Evolutionary conservation across 192 early-diverging fungal species (phyloP).

Genomic region (Linnemannia schmuckeri): DNA sequence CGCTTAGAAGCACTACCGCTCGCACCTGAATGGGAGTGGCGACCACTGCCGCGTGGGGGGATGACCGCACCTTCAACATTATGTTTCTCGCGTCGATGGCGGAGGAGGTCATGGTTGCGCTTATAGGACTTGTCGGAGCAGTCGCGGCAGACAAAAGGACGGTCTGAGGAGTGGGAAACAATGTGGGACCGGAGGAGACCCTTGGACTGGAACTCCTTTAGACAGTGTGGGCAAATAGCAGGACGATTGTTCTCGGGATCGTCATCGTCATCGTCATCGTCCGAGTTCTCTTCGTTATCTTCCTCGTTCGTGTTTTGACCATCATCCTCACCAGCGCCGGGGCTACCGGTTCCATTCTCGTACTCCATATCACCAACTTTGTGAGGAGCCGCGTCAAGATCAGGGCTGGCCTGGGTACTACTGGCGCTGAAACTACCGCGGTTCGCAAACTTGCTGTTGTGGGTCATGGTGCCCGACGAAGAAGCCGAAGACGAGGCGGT

Average conservation of each 20-base stretch:
- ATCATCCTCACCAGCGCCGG: not conserved
- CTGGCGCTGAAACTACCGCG: not conserved
- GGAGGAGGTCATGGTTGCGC: conserved; percentile 50
- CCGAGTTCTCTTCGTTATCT: not conserved
- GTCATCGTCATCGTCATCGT: conserved; percentile 23
- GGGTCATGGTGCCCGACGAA: no score
- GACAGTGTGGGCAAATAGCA: conserved; percentile 21
- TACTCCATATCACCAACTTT: not conserved
- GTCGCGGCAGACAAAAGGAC: conserved; percentile 39
- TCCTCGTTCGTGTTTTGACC: not conserved
- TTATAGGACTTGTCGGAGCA: conserved; percentile 49
- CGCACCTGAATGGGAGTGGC: conserved; percentile 6
- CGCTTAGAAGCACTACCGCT: not conserved
- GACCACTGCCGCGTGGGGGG: conserved; percentile 28
- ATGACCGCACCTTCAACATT: conserved; percentile 24
- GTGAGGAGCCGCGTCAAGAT: not conserved
- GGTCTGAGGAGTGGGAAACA: conserved; percentile 38
- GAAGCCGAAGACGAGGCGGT: no score
- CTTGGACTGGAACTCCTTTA: conserved; percentile 33
- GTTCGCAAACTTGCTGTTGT: not conserved
- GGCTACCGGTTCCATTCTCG: not conserved
- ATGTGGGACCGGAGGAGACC: conserved; percentile 46
- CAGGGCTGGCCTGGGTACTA: not conserved
- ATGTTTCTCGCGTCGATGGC: conserved; percentile 48
- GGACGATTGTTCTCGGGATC: conserved; percentile 20